These are phyloP conservation scores for Canna indica DNA, from an alignment of 176 grass and related monocot species.

Conservation along the genomic window DNA sequence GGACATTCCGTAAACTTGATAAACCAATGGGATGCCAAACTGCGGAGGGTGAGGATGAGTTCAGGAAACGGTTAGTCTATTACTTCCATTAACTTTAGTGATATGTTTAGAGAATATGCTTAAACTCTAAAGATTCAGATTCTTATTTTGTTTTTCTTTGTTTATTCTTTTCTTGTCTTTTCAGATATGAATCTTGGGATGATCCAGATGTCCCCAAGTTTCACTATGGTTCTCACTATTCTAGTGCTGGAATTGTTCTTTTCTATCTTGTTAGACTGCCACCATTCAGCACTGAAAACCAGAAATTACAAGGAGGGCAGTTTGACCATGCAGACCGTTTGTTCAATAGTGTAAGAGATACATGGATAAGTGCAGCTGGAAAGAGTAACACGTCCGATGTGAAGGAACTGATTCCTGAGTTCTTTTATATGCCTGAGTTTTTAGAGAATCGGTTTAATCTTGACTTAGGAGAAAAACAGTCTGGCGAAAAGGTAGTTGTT, in stretches of 20 bases:
- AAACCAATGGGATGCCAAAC: conserved; percentile 99
- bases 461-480: conserved; percentile 96
- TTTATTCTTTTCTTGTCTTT: conserved; percentile 9
- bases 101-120: background rate
- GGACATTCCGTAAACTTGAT: conserved; percentile 86
- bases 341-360: conserved; percentile 88
- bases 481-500: conserved; percentile 66
- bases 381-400: conserved; percentile 99
- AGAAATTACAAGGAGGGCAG: conserved; percentile 90
- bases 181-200: conserved; percentile 97
- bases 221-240: conserved; percentile 99
- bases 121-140: background rate
- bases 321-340: conserved; percentile 97
- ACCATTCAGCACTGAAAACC: conserved; percentile 83
- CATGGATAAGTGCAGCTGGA: conserved; percentile 84
- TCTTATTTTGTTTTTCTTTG: conserved; percentile 9
- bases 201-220: conserved; percentile 99
- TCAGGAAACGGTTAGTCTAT: conserved; percentile 75
- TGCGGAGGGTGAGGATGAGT: conserved; percentile 79
- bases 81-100: background rate
- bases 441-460: conserved; percentile 86
- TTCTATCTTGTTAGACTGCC: conserved; percentile 95
- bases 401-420: conserved; percentile 98
- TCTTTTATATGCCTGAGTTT: conserved; percentile 99
- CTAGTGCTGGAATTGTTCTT: conserved; percentile 96